Evolutionary conservation across 1,139 yeast species (phyloP).

Genomic region (Nakaseomyces kungkrabaensis): DNA sequence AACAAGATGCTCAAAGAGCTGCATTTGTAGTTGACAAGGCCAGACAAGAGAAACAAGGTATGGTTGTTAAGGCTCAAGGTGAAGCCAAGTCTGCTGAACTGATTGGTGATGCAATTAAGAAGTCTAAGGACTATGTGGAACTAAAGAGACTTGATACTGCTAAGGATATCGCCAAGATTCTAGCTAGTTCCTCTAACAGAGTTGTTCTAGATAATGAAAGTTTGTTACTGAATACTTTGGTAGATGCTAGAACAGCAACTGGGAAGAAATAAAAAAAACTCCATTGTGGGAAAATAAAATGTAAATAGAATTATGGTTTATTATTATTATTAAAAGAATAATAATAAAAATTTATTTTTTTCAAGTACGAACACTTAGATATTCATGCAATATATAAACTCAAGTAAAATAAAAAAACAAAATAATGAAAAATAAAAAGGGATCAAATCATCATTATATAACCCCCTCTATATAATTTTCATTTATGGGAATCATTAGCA

Average conservation of each 20-base stretch:
- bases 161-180: conserved; percentile 80
- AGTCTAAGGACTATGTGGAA: conserved; percentile 90
- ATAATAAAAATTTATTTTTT: background rate
- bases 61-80: conserved; percentile 95
- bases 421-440: background rate
- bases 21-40: conserved; percentile 96
- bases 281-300: background rate
- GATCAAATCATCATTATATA: too few species aligned
- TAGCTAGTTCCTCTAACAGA: conserved; percentile 82
- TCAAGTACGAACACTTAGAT: background rate
- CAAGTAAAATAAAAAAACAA: background rate
- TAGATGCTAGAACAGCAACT: conserved; percentile 38
- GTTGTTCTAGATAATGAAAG: conserved; percentile 89
- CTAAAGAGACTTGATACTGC: conserved; percentile 96
- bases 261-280: conserved; percentile 8
- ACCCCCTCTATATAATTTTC: too few species aligned
- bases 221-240: conserved; percentile 75
- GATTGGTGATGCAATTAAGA: conserved; percentile 97
- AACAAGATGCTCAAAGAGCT: conserved; percentile 98
- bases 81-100: conserved; percentile 97
- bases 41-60: conserved; percentile 91
- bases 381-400: background rate
- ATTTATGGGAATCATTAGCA: too few species aligned
- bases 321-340: background rate
- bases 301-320: background rate